Conservation (phyloP, 306 rosid species). For the Gleditsia sinensis region DNA sequence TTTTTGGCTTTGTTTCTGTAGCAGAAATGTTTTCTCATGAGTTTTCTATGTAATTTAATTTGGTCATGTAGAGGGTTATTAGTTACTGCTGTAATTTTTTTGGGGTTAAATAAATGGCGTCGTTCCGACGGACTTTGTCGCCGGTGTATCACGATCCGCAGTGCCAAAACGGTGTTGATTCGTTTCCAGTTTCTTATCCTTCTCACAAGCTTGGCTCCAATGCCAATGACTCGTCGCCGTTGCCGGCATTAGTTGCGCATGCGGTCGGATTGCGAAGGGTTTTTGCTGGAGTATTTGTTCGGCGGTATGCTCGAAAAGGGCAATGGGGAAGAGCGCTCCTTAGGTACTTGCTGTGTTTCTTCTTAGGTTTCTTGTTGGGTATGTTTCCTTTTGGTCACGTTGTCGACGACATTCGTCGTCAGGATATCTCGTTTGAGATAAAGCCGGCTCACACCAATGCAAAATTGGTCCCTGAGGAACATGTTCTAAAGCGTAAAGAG, state of each 20-base stretch:
- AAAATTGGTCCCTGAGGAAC: constrained; percentile 23
- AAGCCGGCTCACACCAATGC: constrained; percentile 51
- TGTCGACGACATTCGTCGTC: constrained; percentile 48
- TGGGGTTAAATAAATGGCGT: constrained; percentile 59
- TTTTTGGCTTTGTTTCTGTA: background rate
- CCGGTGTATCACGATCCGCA: constrained; percentile 71
- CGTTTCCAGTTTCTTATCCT: constrained; percentile 53
- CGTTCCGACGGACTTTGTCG: constrained; percentile 82
- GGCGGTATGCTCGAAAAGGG: constrained; percentile 53
- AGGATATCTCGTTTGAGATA: constrained; percentile 58
- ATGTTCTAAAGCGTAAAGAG: background rate
- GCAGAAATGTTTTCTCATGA: background rate
- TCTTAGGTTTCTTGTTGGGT: constrained; percentile 73
- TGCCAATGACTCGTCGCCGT: constrained; percentile 55
- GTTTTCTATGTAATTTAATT: background rate
- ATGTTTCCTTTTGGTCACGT: constrained; percentile 68
- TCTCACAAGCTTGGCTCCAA: constrained; percentile 58
- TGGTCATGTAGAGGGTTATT: constrained; percentile 14
- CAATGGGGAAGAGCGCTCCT: constrained; percentile 55
- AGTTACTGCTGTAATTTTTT: background rate
- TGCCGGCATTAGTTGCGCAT: constrained; percentile 37
- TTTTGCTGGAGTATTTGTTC: constrained; percentile 42
- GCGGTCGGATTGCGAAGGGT: constrained; percentile 42
- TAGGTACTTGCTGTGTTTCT: constrained; percentile 66
- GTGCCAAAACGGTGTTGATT: constrained; percentile 51